These are phyloP conservation scores for Colletotrichum tabaci DNA, from an alignment of 2,329 filamentous ascomycete genomes.

Conservation along the genomic window DNA sequence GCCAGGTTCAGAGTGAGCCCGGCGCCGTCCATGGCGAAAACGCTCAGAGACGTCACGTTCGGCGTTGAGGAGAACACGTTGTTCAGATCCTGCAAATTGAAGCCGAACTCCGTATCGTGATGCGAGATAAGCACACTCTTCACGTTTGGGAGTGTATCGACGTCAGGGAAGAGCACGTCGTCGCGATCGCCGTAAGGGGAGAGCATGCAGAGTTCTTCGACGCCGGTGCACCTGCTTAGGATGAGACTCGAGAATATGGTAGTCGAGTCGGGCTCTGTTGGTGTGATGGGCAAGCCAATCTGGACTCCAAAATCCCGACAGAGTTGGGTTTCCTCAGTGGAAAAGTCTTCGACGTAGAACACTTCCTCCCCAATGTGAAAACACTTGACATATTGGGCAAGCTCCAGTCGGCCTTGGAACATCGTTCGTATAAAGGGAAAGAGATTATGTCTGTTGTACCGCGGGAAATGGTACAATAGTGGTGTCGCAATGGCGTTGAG, in stretches of 20 bases:
- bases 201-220: constrained; percentile 3
- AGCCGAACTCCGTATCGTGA: background rate
- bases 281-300: background rate
- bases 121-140: background rate
- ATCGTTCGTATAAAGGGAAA: background rate
- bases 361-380: background rate
- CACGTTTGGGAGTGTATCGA: background rate
- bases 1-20: background rate
- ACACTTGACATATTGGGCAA: constrained; percentile 1
- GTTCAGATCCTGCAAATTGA: background rate
- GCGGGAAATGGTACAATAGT: background rate
- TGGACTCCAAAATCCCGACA: too few species aligned
- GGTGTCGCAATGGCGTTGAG: constrained; percentile 11
- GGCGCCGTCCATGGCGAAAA: background rate
- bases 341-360: background rate
- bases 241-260: background rate
- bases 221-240: background rate
- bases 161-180: background rate
- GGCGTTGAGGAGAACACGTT: background rate
- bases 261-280: background rate
- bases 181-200: too few species aligned
- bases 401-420: background rate
- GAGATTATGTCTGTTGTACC: too few species aligned
- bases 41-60: background rate
- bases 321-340: too few species aligned